These are phyloP conservation scores for Xanthoceras sorbifolium DNA, from an alignment of 345 rosid genomes.

Conservation along the genomic window DNA sequence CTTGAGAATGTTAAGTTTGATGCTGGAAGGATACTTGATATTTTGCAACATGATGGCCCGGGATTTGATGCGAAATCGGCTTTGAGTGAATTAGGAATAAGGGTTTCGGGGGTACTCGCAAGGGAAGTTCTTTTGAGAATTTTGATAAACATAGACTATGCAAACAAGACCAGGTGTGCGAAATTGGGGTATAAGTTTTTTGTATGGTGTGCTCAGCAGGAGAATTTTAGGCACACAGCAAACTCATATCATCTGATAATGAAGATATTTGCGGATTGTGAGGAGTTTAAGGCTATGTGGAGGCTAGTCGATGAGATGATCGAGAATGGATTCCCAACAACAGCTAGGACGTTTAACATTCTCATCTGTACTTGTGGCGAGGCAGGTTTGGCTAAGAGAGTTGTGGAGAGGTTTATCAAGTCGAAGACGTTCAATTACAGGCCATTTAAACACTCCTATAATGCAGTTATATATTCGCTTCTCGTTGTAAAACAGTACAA, in stretches of 20 bases:
- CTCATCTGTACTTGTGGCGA: conserved; percentile 81
- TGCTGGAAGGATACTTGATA: conserved; percentile 57
- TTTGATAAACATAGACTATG: conserved; percentile 47
- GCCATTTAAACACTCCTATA: conserved; percentile 77
- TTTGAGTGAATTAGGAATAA: conserved; percentile 53
- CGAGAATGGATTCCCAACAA: conserved; percentile 63
- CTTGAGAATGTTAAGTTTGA: conserved; percentile 40
- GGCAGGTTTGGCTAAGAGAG: conserved; percentile 67
- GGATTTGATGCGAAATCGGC: conserved; percentile 52
- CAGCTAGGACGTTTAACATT: conserved; percentile 82
- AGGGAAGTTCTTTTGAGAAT: conserved; percentile 76
- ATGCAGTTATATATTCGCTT: conserved; percentile 69
- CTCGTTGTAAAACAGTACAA: conserved; percentile 57
- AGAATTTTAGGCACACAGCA: conserved; percentile 60
- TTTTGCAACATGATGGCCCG: conserved; percentile 63
- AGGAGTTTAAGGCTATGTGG: conserved; percentile 91
- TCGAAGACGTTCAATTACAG: conserved; percentile 71
- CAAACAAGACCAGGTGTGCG: conserved; percentile 59
- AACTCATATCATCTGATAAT: conserved; percentile 72
- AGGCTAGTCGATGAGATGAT: conserved; percentile 85
- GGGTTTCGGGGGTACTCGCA: conserved; percentile 76
- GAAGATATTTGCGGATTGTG: conserved; percentile 79
- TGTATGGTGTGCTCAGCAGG: conserved; percentile 65
- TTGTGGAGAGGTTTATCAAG: conserved; percentile 80
- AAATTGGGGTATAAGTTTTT: conserved; percentile 75